These are phyloP conservation scores for Adiantum capillusveneris DNA, from an alignment of 75 land plant species.

Conservation along the genomic window DNA sequence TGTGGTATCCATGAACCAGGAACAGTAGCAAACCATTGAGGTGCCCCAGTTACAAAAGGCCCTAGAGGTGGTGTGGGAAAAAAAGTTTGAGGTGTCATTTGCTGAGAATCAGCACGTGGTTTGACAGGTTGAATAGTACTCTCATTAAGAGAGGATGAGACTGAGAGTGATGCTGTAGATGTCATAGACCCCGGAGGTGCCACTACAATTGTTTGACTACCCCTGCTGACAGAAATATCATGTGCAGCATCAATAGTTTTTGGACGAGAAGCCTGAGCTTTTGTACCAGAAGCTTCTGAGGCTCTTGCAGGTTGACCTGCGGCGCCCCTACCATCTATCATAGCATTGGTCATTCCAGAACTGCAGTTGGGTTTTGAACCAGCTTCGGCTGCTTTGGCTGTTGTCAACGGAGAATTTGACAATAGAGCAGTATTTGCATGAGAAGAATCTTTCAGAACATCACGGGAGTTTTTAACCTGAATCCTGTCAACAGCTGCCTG, in stretches of 20 bases:
- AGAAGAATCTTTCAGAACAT: slow-evolving; percentile 18
- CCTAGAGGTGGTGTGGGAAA: slow-evolving; percentile 40
- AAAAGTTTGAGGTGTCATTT: slow-evolving; percentile 28
- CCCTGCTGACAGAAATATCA: background rate
- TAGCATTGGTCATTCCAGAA: background rate
- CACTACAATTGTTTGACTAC: background rate
- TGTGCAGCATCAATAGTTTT: background rate
- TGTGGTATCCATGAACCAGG: slow-evolving; percentile 37
- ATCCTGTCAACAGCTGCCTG: slow-evolving; percentile 39
- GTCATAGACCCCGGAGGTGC: background rate
- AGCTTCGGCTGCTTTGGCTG: background rate
- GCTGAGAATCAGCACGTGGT: slow-evolving; percentile 26
- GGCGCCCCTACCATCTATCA: background rate
- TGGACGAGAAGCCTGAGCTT: background rate
- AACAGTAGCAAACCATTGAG: slow-evolving; percentile 42
- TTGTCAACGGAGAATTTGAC: background rate
- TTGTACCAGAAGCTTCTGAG: background rate
- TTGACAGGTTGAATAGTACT: slow-evolving; percentile 8
- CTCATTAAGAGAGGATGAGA: background rate
- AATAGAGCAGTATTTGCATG: slow-evolving; percentile 26
- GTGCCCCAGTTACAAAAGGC: slow-evolving; percentile 19
- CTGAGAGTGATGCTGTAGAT: background rate
- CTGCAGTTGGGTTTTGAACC: background rate
- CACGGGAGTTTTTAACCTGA: slow-evolving; percentile 25
- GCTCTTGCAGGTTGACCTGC: background rate